Conservation (phyloP, 1,284 basidiomycete species). For the Sphaerobolus stellatus region DNA sequence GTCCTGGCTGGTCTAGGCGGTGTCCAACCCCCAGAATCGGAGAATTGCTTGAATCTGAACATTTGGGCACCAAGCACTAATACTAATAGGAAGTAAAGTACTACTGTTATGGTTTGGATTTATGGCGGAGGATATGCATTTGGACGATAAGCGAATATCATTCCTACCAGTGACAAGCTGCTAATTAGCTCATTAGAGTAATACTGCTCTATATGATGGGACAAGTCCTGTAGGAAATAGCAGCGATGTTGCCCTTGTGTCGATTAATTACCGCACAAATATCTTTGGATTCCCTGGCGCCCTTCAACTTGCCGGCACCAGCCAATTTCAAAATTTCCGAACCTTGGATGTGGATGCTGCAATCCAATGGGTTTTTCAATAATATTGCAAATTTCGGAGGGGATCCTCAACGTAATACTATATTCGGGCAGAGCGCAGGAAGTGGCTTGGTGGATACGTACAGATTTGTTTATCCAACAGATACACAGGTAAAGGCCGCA, state of each 20-base stretch:
- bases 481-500: neutral
- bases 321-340: slow-evolving; percentile 43
- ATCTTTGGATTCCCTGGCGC: slow-evolving; percentile 13
- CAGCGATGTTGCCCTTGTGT: slow-evolving; percentile 4
- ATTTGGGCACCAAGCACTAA: neutral
- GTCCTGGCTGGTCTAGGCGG: neutral
- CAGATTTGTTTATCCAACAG: neutral
- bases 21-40: neutral
- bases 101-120: neutral
- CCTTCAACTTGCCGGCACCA: slow-evolving; percentile 27
- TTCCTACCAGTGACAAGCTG: neutral
- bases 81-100: neutral
- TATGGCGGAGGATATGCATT: neutral
- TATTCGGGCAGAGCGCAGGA: slow-evolving; percentile 11
- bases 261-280: slow-evolving; percentile 9
- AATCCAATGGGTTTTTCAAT: slow-evolving; percentile 41
- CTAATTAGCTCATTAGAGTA: neutral
- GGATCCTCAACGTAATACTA: slow-evolving; percentile 42
- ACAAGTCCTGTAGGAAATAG: neutral
- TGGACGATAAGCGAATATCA: neutral
- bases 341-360: slow-evolving; percentile 43
- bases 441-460: neutral
- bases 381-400: slow-evolving; percentile 44
- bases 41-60: slow-evolving; percentile 1
- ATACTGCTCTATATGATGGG: neutral